phyloP scores from a whole-genome alignment of 495 filamentous ascomycete genomes.

The Penicillium coffeae region DNA sequence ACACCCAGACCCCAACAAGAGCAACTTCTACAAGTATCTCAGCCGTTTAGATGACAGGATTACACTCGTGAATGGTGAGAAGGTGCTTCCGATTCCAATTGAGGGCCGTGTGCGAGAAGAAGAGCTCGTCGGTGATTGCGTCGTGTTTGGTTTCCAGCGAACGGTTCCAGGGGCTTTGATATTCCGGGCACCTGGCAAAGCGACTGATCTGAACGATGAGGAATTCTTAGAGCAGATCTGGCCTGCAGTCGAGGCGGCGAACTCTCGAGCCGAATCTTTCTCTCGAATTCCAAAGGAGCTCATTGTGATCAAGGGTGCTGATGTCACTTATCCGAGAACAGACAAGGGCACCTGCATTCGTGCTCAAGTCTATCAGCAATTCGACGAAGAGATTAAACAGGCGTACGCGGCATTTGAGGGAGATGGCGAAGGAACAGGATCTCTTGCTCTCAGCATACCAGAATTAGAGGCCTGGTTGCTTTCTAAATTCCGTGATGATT shows the following conservation, averaged over 20 bases:
- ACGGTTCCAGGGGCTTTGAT: conserved; percentile 43
- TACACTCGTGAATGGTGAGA: conserved; percentile 62
- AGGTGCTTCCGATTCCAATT: conserved; percentile 61
- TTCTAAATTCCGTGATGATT: conserved; percentile 20
- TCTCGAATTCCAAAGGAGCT: conserved; percentile 52
- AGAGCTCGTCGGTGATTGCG: conserved; percentile 31
- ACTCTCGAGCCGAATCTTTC: conserved; percentile 48
- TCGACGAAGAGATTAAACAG: conserved; percentile 44
- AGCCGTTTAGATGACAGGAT: conserved; percentile 57
- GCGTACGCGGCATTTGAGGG: conserved; percentile 37
- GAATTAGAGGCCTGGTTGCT: conserved; percentile 27
- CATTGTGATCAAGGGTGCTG: conserved; percentile 42
- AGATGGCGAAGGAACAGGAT: conserved; percentile 17
- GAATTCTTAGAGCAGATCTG: conserved; percentile 50
- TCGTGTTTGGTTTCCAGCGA: conserved; percentile 39
- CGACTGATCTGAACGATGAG: conserved; percentile 33
- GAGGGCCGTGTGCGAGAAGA: conserved; percentile 47
- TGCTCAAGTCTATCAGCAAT: conserved; percentile 48
- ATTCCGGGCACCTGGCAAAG: conserved; percentile 39
- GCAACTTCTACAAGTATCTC: conserved; percentile 57
- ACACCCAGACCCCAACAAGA: conserved; percentile 44
- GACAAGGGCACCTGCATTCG: conserved; percentile 58
- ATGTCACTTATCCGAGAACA: conserved; percentile 45
- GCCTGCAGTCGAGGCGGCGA: conserved; percentile 46
- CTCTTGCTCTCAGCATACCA: conserved; percentile 11